Evolutionary conservation across 768 basidiomycete species (phyloP), one percentile per base, ranked within the genome.

Genomic region (Pulveroboletus ravenelii): DNA sequence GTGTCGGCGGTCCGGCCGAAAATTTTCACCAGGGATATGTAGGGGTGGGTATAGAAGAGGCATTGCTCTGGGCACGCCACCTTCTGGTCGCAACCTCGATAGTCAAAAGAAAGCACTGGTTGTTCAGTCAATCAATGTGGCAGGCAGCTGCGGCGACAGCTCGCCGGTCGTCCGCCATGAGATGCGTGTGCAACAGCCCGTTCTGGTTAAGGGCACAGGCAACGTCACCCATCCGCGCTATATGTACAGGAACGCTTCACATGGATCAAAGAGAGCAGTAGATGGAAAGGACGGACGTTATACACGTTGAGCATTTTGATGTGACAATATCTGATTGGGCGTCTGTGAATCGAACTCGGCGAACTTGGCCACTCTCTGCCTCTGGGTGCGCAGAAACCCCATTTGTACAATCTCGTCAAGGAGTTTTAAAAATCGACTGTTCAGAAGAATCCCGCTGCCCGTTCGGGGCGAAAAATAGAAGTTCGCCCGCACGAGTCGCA

Each of bases 401-500:
- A 62, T 66, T 64, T 56, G 53, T 52, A 36, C 20, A 12, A 32
- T 63, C 49, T 59, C 61, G 54, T 59, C 53, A 62, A 53, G 50
- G 48, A 3, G 38, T 20, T 57, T 55, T 37, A 15, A 37, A 36
- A 37, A 37, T 50, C 46, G 48, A n/a, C 50, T 42, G 45, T 34
- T 39, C 54, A 51, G 53, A 59, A 59, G 62, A 66, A 66, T 41
- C 53, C 55, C 52, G 57, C 54, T 47, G 36, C 45, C 41, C 43
- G 25, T 14, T 50, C 45, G 44, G 36, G 51, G 47, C 15, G 40
- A 50, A 57, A 52, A 57, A 61, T 57, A 54, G 51, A 49, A 62
- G 51, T 54, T 47, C 45, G n/a, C 6, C 58, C 58, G 47, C 44
- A 64, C 31, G 51, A 59, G 52, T 44, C 52, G 63, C 63, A 59